A percentile compares a stretch with the other conserved stretches of the same genome.
Conservation (phyloP, 2,329 filamentous ascomycete genomes). For the Thielaviopsis cerberus region DNA sequence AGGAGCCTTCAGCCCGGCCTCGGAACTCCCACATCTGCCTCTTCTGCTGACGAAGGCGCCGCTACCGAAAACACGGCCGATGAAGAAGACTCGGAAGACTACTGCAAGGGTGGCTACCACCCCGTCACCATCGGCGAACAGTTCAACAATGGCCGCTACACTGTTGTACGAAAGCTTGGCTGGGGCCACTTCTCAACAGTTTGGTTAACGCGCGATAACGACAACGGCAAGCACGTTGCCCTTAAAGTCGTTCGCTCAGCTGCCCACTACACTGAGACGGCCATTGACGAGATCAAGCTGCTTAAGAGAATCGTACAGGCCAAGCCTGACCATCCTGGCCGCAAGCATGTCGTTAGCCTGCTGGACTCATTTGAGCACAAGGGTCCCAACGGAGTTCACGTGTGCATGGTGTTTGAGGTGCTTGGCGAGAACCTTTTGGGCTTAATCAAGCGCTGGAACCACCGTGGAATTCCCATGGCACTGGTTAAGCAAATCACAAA, state of each 20-base stretch:
- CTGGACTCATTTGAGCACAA: slow-evolving; percentile 96
- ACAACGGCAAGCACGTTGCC: slow-evolving; percentile 80
- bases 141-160: slow-evolving; percentile 95
- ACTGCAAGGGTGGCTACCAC: slow-evolving; percentile 97
- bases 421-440: slow-evolving; percentile 86
- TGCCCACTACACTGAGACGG: slow-evolving; percentile 96
- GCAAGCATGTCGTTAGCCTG: slow-evolving; percentile 86
- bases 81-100: slow-evolving; percentile 97
- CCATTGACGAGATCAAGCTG: slow-evolving; percentile 95
- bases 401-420: slow-evolving; percentile 99
- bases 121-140: slow-evolving; percentile 86
- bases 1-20: slow-evolving; percentile 23
- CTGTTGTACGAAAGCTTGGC: slow-evolving; percentile 84
- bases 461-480: slow-evolving; percentile 87
- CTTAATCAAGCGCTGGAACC: slow-evolving; percentile 96
- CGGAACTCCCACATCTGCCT: slow-evolving; percentile 56
- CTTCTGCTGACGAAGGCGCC: slow-evolving; percentile 64
- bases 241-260: slow-evolving; percentile 95
- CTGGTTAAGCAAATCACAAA: slow-evolving; percentile 98
- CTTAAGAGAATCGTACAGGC: slow-evolving; percentile 92
- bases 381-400: slow-evolving; percentile 85
- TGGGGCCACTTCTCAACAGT: slow-evolving; percentile 99
- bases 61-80: slow-evolving; percentile 81
- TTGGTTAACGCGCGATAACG: slow-evolving; percentile 68
- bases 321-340: slow-evolving; percentile 83